phyloP scores from a whole-genome alignment of 2,329 filamentous ascomycete genomes.

The Emmonsiellopsis sp. region DNA sequence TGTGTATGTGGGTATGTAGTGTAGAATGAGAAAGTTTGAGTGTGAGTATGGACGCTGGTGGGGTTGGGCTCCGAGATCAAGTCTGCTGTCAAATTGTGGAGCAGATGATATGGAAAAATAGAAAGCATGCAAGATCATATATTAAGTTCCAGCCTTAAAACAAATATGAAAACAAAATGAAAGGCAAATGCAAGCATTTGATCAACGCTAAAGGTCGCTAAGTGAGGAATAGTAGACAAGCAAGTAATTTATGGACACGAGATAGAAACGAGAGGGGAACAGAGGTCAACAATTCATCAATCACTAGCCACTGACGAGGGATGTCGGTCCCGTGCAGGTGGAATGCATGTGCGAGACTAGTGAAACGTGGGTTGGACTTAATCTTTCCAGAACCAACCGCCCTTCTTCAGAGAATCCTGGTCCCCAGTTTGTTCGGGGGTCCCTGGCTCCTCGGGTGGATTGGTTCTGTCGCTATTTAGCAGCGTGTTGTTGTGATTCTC shows the following conservation, averaged over 20 bases:
- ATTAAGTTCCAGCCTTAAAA: slow-evolving; percentile 1
- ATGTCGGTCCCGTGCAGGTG: not conserved
- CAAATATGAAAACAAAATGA: not conserved
- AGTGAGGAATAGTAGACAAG: not conserved
- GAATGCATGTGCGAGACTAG: too few species aligned
- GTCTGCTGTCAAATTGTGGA: not conserved
- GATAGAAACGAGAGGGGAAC: not conserved
- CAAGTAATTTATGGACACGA: not conserved
- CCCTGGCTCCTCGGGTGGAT: not conserved
- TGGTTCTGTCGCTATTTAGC: not conserved
- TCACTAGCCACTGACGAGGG: not conserved
- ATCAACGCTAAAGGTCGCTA: not conserved
- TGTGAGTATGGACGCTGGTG: too few species aligned
- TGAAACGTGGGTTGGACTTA: slow-evolving; percentile 9
- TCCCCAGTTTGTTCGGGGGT: not conserved
- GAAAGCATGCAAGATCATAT: not conserved
- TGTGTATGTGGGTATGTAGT: not conserved
- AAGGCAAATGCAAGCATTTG: not conserved
- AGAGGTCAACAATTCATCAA: not conserved
- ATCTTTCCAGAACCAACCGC: slow-evolving; percentile 32
- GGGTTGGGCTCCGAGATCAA: too few species aligned
- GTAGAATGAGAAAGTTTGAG: too few species aligned
- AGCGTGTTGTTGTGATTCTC: not conserved
- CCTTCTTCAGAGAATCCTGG: not conserved
- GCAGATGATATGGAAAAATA: not conserved